Conservation (phyloP, 768 basidiomycete species). For the Coprinopsis strossmayeri region DNA sequence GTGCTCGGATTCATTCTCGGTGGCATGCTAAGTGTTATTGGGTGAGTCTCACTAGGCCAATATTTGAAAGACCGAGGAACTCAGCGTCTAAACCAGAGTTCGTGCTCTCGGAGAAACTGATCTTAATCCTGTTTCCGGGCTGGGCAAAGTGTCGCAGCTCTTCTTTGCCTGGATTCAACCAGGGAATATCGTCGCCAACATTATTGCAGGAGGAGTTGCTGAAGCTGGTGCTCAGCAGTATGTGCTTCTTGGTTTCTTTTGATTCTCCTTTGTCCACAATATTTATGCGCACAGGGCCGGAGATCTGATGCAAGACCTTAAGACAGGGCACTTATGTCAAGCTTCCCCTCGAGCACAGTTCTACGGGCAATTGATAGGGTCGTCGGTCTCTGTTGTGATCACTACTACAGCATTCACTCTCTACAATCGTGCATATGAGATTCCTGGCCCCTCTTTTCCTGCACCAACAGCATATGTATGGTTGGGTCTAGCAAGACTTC, state of each 20-base stretch:
- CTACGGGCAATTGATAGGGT: constrained; percentile 89
- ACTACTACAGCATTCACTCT: constrained; percentile 83
- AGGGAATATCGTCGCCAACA: constrained; percentile 94
- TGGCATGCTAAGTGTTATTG: constrained; percentile 79
- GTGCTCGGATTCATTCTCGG: constrained; percentile 79
- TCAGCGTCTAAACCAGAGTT: constrained; percentile 65
- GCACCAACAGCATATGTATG: constrained; percentile 96
- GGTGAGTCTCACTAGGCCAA: no score
- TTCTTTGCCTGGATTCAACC: constrained; percentile 93
- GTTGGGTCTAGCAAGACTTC: constrained; percentile 68
- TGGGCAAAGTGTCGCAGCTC: constrained; percentile 93
- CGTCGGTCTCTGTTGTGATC: constrained; percentile 80
- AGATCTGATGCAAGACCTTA: constrained; percentile 97
- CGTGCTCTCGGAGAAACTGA: constrained; percentile 95
- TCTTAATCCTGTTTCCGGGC: constrained; percentile 84
- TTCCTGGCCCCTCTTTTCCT: constrained; percentile 92
- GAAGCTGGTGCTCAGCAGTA: constrained; percentile 94
- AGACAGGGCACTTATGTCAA: constrained; percentile 89
- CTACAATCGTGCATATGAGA: constrained; percentile 81
- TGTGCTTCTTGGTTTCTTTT: constrained; percentile 15
- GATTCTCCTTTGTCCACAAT: not conserved
- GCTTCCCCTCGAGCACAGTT: constrained; percentile 94
- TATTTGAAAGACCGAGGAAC: no score
- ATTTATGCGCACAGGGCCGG: constrained; percentile 56
- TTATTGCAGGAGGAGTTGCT: constrained; percentile 94